A percentile compares a stretch with the other conserved stretches of the same genome.
Evolutionary conservation across 2,329 filamentous ascomycete genomes (phyloP).

Genomic region (Cytospora leucostoma): DNA sequence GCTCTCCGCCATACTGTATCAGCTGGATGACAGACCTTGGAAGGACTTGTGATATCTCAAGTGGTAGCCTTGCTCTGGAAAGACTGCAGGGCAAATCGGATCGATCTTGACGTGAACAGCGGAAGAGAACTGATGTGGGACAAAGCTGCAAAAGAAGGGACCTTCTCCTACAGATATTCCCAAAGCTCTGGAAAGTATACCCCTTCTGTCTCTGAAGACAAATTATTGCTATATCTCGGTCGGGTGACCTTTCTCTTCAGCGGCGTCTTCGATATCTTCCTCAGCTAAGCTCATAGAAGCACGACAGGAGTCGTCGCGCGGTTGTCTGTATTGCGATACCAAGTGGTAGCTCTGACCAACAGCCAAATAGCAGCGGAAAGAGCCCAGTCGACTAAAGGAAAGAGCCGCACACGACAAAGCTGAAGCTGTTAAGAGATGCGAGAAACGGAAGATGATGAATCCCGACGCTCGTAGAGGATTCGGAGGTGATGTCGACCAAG

Average conservation of each 20-base stretch:
- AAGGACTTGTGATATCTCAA: constrained; percentile 7
- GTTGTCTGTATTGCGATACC: constrained; percentile 16
- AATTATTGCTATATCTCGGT: constrained; percentile 8
- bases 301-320: constrained; percentile 10
- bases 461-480: constrained; percentile 30
- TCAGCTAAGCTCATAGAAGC: constrained; percentile 14
- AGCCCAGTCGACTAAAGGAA: constrained; percentile 25
- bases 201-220: constrained; percentile 11
- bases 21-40: constrained; percentile 11
- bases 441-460: constrained; percentile 26
- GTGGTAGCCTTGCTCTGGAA: constrained; percentile 11
- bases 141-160: constrained; percentile 16
- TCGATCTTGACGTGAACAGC: constrained; percentile 10
- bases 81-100: constrained; percentile 8
- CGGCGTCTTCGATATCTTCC: constrained; percentile 11
- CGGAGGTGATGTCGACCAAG: constrained; percentile 28
- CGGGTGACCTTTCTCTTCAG: constrained; percentile 9
- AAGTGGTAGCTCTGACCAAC: constrained; percentile 22
- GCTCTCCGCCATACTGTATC: constrained; percentile 73
- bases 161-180: constrained; percentile 12
- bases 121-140: constrained; percentile 9
- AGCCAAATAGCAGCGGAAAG: constrained; percentile 21
- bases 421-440: constrained; percentile 28
- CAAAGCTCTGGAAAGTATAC: constrained; percentile 20
- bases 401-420: constrained; percentile 25